These are phyloP conservation scores for Solanum tacnaense DNA, from an alignment of 257 asterid genomes.

Conservation along the genomic window DNA sequence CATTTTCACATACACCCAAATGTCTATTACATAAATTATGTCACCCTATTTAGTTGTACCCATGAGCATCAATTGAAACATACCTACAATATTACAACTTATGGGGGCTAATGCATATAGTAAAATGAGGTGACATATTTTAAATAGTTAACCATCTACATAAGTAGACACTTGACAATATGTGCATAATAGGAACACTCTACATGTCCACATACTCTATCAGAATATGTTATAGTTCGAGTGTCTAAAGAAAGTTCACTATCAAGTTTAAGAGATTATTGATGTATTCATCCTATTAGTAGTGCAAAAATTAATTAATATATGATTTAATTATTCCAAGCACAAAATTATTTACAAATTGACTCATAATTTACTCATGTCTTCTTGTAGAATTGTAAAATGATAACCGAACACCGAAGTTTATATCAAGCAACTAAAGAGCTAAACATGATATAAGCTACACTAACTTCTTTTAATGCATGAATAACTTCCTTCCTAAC, in stretches of 20 bases:
- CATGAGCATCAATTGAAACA: not conserved
- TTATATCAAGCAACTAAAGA: not conserved
- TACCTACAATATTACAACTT: not conserved
- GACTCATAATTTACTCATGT: not conserved
- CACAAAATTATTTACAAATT: not conserved
- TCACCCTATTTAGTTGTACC: not conserved
- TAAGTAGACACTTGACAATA: not conserved
- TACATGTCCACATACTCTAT: not conserved
- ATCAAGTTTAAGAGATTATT: not conserved
- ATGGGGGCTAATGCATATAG: not conserved
- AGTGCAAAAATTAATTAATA: not conserved
- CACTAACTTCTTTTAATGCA: not conserved
- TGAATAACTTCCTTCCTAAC: not conserved
- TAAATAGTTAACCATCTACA: not conserved
- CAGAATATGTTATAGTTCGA: not conserved
- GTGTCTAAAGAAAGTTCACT: not conserved
- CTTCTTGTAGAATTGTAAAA: not conserved
- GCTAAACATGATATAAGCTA: not conserved
- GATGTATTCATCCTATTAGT: not conserved
- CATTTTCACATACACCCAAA: too few relatives aligned
- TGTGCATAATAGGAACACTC: not conserved
- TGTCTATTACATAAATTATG: not conserved
- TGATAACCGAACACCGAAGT: not conserved
- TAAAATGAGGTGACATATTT: not conserved
- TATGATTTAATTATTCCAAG: not conserved